Conservation (phyloP, 1,139 yeast species). For the Blastobotrys niveus region DNA sequence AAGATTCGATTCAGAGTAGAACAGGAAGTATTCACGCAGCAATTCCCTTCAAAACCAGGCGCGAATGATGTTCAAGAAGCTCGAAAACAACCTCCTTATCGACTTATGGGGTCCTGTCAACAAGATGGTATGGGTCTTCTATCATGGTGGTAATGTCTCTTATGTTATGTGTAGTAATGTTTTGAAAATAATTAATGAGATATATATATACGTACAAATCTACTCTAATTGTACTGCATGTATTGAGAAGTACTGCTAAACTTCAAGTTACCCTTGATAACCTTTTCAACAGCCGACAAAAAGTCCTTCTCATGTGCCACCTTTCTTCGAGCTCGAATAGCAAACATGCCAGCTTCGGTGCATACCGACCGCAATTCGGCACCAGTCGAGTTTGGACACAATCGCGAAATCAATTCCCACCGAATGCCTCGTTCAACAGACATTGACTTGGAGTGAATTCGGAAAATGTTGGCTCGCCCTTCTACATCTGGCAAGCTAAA, state of each 20-base stretch:
- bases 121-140: conserved; percentile 95
- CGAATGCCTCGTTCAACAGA: conserved; percentile 94
- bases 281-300: conserved; percentile 95
- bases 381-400: conserved; percentile 98
- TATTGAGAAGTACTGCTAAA: conserved; percentile 95
- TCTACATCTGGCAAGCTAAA: conserved; percentile 93
- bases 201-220: background rate
- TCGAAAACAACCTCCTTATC: conserved; percentile 58
- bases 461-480: conserved; percentile 94
- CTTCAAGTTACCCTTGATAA: conserved; percentile 95
- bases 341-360: conserved; percentile 99
- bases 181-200: background rate
- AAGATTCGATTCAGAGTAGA: conserved; percentile 87
- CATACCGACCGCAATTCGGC: conserved; percentile 96
- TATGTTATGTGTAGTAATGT: background rate
- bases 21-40: conserved; percentile 76
- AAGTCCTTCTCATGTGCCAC: conserved; percentile 97
- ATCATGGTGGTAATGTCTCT: conserved; percentile 79
- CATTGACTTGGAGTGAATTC: conserved; percentile 95
- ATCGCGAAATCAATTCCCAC: conserved; percentile 95
- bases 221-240: conserved; percentile 87
- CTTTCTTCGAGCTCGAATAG: conserved; percentile 95
- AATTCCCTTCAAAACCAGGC: conserved; percentile 66
- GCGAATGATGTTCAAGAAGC: conserved; percentile 34
- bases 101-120: conserved; percentile 85